Evolutionary conservation across 228 moss, liverwort and hornwort species (phyloP), one percentile per base, ranked within the genome.

Genomic region (Sphagnum magellanicum): DNA sequence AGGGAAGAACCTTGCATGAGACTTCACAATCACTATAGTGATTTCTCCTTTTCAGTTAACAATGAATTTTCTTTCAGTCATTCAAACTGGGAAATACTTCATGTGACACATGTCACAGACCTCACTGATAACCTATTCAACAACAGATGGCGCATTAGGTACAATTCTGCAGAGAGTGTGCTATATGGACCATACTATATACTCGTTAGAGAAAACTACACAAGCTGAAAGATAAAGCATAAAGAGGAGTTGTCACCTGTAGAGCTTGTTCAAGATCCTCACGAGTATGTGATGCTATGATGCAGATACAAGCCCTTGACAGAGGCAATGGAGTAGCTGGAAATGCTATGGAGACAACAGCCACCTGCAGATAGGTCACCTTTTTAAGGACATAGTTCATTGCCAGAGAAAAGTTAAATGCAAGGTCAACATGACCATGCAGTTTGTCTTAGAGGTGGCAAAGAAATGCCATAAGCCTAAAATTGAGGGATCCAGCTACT

Each of bases 321-420:
- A 93, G 76, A 16, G 93, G 81, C 83, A 97, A 73, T 5, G 91
- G 97, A 5, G 97, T 97, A 5, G 93, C 97, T 80, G 97, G 97
- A 73, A 97, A 97, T 3, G 83, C 91, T 67, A 93, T 92, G 0
- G 85, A 79, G 55, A 97, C 97, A 70, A 97, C 90, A 51, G 97
- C 97, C 69, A 97, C 91, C 97, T 97, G 91, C 74, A 79, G 57
- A 77, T 15, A 8, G 9, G 12, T 5, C 6, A 16, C 6, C 16
- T n/a, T n/a, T 8, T 8, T 48, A 50, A 6, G 10, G 47, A 63
- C 16, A n/a, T 14, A 16, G 60, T 60, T n/a, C 16, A 14, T 60
- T 14, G 14, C 6, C 14, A 16, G 14, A 60, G 7, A 60, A 16
- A 16, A 4, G 16, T 5, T 5, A 14, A 8, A 60, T 2, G 16